Evolutionary conservation across 2,329 filamentous ascomycete genomes (phyloP), one percentile per base, ranked within the genome.

Genomic region (Cytospora paraplurivora): DNA sequence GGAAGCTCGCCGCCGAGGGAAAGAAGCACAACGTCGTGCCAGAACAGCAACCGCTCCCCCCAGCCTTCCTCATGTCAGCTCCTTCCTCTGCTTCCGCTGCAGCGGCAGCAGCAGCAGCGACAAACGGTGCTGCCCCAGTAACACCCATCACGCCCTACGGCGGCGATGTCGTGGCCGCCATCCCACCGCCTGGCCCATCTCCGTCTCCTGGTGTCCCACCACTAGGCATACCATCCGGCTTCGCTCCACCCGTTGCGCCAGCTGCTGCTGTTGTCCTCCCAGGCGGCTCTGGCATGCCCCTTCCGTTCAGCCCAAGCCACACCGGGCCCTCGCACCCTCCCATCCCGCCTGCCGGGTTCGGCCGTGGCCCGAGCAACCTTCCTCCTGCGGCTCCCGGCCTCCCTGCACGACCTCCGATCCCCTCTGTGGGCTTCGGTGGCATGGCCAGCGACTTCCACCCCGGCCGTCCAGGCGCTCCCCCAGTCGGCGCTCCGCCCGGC

Each of bases 21-120:
- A 94, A 94, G 78, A 94, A 93, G 74, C 92, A 97, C 76, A 97
- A 97, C 72, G 91, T 99, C 66, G 86, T 92, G 59, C 90, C 93
- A 41, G 89, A 93, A 68, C 85, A 88, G 3, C 90, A 93, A 72
- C 85, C 89, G 27, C 79, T 95, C 58, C 90, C 92, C 1, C 85
- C 90, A 5, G 90, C 88, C 64, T 88, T 96, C 69, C 85, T 93
- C 69, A 76, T 77, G 75, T 71, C 72, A 56, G 71, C 67, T 12
- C 60, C 74, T 68, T 67, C 71, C 65, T 59, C 72, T 70, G 35
- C 67, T 50, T 47, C 58, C 34, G 62, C 51, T 15, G 52, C 66
- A 27, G 38, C 59, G 11, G 51, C 51, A 21, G 53, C 58, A 38
- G 62, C 51, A 33, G 50, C 66, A 32, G 38, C 58, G 32, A 33